phyloP scores from a whole-genome alignment of 176 grass and related monocot genomes.

The Raddia guianensis region DNA sequence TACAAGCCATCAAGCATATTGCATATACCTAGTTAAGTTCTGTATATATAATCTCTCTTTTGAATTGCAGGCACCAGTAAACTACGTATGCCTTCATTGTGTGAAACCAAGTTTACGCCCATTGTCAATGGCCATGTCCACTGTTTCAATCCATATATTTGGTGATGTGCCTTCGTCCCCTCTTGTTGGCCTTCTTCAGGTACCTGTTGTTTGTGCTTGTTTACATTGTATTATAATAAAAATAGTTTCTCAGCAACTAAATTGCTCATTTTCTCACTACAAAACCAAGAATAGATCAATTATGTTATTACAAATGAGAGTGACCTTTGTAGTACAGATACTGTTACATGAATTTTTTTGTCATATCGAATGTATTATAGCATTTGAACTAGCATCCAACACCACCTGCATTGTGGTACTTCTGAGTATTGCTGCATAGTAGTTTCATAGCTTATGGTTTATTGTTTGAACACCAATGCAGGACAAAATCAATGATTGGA shows the following conservation, averaged over 20 bases:
- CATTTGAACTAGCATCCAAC: conserved; percentile 10
- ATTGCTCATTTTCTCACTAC: conserved; percentile 10
- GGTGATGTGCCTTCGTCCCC: conserved; percentile 98
- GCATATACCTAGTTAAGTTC: background rate
- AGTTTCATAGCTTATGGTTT: conserved; percentile 10
- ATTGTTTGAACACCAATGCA: conserved; percentile 50
- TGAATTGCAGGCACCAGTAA: conserved; percentile 83
- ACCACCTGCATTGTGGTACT: background rate
- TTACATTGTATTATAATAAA: background rate
- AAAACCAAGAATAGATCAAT: background rate
- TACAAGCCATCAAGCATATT: background rate
- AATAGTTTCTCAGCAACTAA: conserved; percentile 12
- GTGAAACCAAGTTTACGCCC: conserved; percentile 86
- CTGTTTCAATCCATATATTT: conserved; percentile 99
- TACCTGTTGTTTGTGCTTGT: conserved; percentile 36
- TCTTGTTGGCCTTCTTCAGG: conserved; percentile 92
- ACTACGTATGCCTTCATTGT: conserved; percentile 93
- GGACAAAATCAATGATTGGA: conserved; percentile 94
- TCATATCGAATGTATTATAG: background rate
- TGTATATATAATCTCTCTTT: conserved; percentile 27
- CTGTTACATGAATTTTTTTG: background rate
- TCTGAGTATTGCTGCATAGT: conserved; percentile 25
- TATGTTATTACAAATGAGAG: conserved; percentile 16
- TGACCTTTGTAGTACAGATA: background rate
- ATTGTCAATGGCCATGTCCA: conserved; percentile 96